Base-by-base conservation (phyloP, 2,329 filamentous ascomycete genomes). In the Periglandula ipomoeae region DNA sequence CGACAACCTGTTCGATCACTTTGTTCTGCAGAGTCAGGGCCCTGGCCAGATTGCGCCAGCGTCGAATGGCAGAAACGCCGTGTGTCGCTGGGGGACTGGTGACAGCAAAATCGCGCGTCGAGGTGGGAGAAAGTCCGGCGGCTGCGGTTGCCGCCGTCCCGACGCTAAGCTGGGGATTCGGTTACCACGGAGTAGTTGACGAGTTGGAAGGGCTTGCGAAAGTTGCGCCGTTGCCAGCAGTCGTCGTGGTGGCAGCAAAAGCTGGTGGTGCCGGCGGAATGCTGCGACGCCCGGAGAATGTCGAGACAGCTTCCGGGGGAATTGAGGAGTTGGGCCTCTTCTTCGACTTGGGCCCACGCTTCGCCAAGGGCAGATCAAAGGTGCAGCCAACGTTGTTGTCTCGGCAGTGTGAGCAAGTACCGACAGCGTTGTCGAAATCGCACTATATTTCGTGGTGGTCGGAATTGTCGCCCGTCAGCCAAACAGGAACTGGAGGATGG, bases 341-440 rank as follows among this genome's bases (percentile, higher is more conserved):
- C 50, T 56, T 59, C n/a, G 57, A 52, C 42, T 70, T 70, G 13
- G 68, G 68, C 1, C 68, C 68, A 47, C 68, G 59, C 53, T 64
- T 58, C 9, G 61, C 65, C 30, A 68, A 53, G 26, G 68, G 67
- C 43, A 69, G 45, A 40, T 69, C 54, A 51, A 70, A 70, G 3
- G 59, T 66, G 51, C 68, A 70, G 50, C 55, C 50, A 45, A 58
- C 55, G 7, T 56, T 59, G 26, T 61, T 59, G 44, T 63, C 55
- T 22, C 59, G 61, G 53, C 67, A 70, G 39, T 59, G 61, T 22
- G 59, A 60, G 49, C 64, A 66, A 48, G 57, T 55, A 11, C 50
- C 50, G 27, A 50, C 53, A 1, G 53, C 41, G 23, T 52, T 52
- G 38, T 55, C 44, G 49, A 57, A 58, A 52, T 65, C 55, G 40